Percentiles rank a stretch among this genome's conserved stretches.
These are phyloP conservation scores for Saposhnikovia divaricata DNA, from an alignment of 129 eudicot species.

Conservation along the genomic window DNA sequence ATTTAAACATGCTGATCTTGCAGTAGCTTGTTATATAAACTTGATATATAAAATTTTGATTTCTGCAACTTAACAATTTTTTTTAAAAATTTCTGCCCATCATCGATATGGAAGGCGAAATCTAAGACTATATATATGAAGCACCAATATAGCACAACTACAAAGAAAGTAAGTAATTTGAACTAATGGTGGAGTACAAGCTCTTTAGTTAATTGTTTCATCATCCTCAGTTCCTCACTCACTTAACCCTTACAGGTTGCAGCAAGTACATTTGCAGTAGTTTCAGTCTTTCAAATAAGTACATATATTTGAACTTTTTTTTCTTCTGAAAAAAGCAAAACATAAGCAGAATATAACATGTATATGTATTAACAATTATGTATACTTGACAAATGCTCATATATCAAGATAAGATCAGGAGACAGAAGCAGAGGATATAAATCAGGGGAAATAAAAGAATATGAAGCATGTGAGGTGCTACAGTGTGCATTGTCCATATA, in stretches of 20 bases:
- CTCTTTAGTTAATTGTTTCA: not conserved
- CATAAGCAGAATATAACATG: not conserved
- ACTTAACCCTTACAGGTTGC: not conserved
- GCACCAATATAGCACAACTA: not conserved
- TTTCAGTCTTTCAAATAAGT: not conserved
- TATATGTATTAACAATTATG: not conserved
- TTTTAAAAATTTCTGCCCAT: too few species aligned
- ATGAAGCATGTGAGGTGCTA: slow-evolving; percentile 36
- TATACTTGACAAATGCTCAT: slow-evolving; percentile 19
- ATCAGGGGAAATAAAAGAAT: slow-evolving; percentile 12
- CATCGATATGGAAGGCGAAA: not conserved
- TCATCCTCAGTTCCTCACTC: not conserved
- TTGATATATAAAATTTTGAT: too few species aligned
- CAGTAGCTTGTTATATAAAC: too few species aligned
- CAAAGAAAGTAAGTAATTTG: too few species aligned
- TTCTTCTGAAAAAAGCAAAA: not conserved
- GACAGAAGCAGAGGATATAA: slow-evolving; percentile 8
- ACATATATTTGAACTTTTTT: not conserved
- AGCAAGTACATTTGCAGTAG: not conserved
- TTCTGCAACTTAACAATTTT: too few species aligned
- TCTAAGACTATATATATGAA: not conserved
- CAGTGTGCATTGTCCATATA: slow-evolving; percentile 32
- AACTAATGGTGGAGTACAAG: not conserved
- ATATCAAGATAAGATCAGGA: slow-evolving; percentile 42
- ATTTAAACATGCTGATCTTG: too few species aligned